Base-by-base conservation (phyloP, 2,329 filamentous ascomycete genomes). In the Epichloe gansuensis region DNA sequence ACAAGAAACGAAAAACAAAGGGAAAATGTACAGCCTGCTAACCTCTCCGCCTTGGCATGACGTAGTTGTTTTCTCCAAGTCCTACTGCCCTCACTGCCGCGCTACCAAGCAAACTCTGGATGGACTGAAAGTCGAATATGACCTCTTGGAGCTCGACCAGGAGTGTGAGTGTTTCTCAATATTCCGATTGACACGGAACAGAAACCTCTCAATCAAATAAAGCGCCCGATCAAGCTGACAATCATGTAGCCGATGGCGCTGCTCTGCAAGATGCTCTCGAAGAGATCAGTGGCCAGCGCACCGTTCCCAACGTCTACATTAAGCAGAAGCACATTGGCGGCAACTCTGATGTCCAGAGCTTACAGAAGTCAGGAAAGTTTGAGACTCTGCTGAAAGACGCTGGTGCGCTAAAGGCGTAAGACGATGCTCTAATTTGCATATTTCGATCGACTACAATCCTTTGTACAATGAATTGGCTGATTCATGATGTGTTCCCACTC, bases 231-330 rank as follows among this genome's bases (percentile, higher is more conserved):
- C 7, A 51, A 31, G 38, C 53, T 51, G 23, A 55, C 35, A 4
- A 6, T 12, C 5, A n/a, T 21, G 13, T 21, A 94, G 89, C 84
- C 57, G 91, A 97, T 65, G 91, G 93, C 58, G 67, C 72, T 58
- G 89, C 75, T 12, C 81, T 98, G 64, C 93, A 98, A 75, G 75
- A 81, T 58, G 89, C 89, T 27, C 86, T 98, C 55, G 69, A 80
- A 60, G 78, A 91, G 57, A 80, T 97, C 62, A 88, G 82, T 53
- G 76, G 79, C 68, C 93, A 98, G 77, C 77, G 82, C 63, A 91
- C 87, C 62, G 93, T 98, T 5, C 93, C 93, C 63, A 97, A 97
- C 75, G 86, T 95, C 74, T 97, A 87, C 76, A 97, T 98, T 71
- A 74, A 73, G 61, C 74, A 89, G 74, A 74, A 94, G 75, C 91